Base-by-base conservation (phyloP, 306 rosid species). In the Malus orientalis region DNA sequence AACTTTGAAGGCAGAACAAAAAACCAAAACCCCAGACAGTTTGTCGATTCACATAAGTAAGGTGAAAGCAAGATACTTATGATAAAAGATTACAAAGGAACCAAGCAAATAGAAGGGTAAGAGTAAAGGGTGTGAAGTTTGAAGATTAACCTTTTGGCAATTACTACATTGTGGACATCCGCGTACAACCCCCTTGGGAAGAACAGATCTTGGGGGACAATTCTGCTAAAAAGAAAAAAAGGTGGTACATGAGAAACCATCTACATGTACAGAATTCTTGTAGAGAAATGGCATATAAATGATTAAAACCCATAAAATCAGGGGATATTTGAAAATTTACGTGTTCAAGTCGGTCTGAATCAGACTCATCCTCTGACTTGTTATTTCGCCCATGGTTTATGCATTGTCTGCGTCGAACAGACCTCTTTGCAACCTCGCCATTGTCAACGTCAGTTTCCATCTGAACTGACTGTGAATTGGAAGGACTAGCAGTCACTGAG, bases 151-250 rank as follows among this genome's bases (percentile, higher is more conserved):
- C 99, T 92, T 92, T 88, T 92, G 99, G 83, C 98, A 96, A 82
- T 76, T 77, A 69, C 59, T 81, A 83, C 99, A 96, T 62, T 91
- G 91, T 11, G 96, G 87, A 88, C 98, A 96, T 47, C 99, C 99
- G 8, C 98, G 97, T 72, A 91, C 70, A 62, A 96, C 98, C 76
- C 99, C 99, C 84, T 75, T 88, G 25, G 96, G 89, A 70, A 96
- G 93, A 79, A 75, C 66, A 25, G 88, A 73, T 47, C 75, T 87
- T 58, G 81, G 69, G 76, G 90, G 80, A 51, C 88, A 87, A 71
- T 81, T 91, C 98, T 96, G 98, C 87, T 25, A 25, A 25, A 25
- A 89, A 81, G 55, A 70, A 75, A 40, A 33, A 32, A 32, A 32
- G 36, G 65, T 73, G 33, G 74, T 71, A 85, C 14, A 66, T 79